A percentile compares a stretch with the other conserved stretches of the same genome.
Evolutionary conservation across 257 asterid species (phyloP).

Genomic region (Gynochthodes officinalis): DNA sequence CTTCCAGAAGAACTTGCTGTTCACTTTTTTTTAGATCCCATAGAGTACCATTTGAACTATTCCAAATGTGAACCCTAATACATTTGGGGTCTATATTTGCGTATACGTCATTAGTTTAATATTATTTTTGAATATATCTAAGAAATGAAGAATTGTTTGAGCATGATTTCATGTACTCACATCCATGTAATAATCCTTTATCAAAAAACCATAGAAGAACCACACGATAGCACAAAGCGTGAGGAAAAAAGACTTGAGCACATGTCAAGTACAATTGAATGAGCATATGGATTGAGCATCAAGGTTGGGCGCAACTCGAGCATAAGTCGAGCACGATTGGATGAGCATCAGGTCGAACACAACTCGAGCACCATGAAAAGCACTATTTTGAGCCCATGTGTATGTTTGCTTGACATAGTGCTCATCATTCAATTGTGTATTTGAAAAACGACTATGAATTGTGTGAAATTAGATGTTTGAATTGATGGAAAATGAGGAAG

Average conservation of each 20-base stretch:
- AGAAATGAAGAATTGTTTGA: background rate
- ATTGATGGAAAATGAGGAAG: too few species aligned
- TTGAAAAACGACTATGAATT: too few species aligned
- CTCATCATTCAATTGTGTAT: too few species aligned
- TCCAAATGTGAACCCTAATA: constrained; percentile 9
- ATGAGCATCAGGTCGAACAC: too few species aligned
- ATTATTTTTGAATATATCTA: background rate
- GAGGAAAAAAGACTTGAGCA: constrained; percentile 62
- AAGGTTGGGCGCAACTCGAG: too few species aligned
- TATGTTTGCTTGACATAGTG: too few species aligned
- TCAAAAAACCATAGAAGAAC: constrained; percentile 71
- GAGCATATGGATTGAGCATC: too few species aligned
- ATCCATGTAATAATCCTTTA: constrained; percentile 61
- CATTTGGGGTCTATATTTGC: constrained; percentile 13
- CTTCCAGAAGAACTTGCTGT: constrained; percentile 5
- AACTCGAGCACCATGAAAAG: too few species aligned
- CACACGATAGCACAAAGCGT: constrained; percentile 69
- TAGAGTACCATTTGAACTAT: constrained; percentile 2
- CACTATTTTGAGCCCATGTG: too few species aligned
- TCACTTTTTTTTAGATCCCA: background rate
- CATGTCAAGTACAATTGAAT: constrained; percentile 84
- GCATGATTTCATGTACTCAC: constrained; percentile 36
- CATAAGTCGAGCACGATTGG: too few species aligned
- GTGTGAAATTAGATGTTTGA: too few species aligned
- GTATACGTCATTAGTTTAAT: too few species aligned